A percentile compares a stretch with the other conserved stretches of the same genome.
Evolutionary conservation across 495 filamentous ascomycete species (phyloP).

Genomic region (Daldinia childiae): DNA sequence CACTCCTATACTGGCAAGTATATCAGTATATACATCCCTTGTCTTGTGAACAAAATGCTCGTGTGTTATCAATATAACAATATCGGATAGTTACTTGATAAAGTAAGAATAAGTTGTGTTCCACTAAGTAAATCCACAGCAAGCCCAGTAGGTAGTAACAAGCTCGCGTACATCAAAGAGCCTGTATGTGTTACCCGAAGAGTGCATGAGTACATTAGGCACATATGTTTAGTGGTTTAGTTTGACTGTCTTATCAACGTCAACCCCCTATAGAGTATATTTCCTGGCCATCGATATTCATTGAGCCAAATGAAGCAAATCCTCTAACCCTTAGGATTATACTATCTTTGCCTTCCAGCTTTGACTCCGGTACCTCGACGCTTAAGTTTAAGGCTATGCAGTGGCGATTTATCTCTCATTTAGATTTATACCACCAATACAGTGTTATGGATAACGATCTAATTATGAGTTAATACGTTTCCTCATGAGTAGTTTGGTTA

Average conservation of each 20-base stretch:
- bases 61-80: neutral
- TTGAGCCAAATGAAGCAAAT: neutral
- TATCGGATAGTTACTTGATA: neutral
- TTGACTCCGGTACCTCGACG: neutral
- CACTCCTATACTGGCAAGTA: neutral
- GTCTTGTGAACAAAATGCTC: neutral
- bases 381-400: neutral
- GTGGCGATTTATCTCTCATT: neutral
- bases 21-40: neutral
- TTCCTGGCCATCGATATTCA: neutral
- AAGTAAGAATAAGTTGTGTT: neutral
- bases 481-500: no score
- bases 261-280: neutral
- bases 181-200: no score
- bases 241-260: neutral
- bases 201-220: no score
- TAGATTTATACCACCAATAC: no score
- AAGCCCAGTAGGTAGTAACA: neutral
- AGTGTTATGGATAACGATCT: no score
- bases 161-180: no score
- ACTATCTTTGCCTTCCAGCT: neutral
- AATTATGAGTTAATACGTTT: no score
- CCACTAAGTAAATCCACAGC: neutral
- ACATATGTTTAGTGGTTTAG: neutral
- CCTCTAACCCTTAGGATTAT: neutral